Percentiles rank a stretch among this genome's conserved stretches.
phyloP scores from a whole-genome alignment of 192 early-diverging fungal genomes.

The Gryganskiella cystojenkinii region DNA sequence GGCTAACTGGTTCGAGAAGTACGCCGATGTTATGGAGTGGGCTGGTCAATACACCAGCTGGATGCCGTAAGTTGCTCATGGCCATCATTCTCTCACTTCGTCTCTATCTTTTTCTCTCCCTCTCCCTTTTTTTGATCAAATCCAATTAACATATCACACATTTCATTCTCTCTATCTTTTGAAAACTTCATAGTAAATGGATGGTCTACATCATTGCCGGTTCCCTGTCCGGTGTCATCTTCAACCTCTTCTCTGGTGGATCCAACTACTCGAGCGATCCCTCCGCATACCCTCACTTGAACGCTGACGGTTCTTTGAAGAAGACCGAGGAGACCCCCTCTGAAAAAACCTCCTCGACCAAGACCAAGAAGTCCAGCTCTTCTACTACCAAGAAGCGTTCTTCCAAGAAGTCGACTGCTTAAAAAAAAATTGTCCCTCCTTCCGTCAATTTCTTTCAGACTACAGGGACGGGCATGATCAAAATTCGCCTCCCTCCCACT shows the following conservation, averaged over 20 bases:
- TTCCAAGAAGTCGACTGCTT: slow-evolving; percentile 27
- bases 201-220: slow-evolving; percentile 41
- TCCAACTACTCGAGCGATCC: slow-evolving; percentile 51
- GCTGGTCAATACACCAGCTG: slow-evolving; percentile 30
- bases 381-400: slow-evolving; percentile 48
- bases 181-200: slow-evolving; percentile 16
- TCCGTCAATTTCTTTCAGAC: not conserved
- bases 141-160: not conserved
- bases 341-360: slow-evolving; percentile 6
- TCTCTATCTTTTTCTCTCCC: not conserved
- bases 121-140: not conserved
- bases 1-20: slow-evolving; percentile 23
- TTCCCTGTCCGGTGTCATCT: slow-evolving; percentile 40
- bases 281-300: slow-evolving; percentile 42
- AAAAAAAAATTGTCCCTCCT: not conserved
- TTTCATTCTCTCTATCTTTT: no score
- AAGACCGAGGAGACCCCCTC: not conserved
- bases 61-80: slow-evolving; percentile 43
- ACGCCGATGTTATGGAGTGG: slow-evolving; percentile 37
- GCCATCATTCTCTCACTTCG: not conserved
- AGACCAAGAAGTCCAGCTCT: slow-evolving; percentile 9
- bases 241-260: slow-evolving; percentile 46
- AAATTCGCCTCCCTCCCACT: no score
- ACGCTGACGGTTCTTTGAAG: slow-evolving; percentile 44
- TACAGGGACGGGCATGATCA: not conserved